Percentiles rank a stretch among this genome's conserved stretches.
Conservation (phyloP, 306 rosid genomes). For the Pueraria montana region DNA sequence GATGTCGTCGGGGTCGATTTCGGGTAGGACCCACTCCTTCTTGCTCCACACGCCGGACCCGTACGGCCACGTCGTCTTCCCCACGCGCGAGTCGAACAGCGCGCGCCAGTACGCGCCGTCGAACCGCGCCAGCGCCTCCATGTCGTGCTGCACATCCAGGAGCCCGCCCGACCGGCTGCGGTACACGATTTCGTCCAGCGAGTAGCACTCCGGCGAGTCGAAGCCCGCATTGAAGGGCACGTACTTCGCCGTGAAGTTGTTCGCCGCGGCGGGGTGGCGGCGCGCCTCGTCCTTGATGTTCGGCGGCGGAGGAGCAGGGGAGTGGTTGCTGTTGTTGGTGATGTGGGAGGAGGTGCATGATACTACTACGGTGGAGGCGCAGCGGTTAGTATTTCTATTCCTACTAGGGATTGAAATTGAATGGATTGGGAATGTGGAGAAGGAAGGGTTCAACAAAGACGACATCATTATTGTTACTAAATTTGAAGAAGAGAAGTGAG, state of each 20-base stretch:
- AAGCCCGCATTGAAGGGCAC: conserved; percentile 71
- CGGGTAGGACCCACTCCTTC: conserved; percentile 91
- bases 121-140: conserved; percentile 62
- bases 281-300: conserved; percentile 85
- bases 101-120: conserved; percentile 84
- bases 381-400: too few relatives aligned
- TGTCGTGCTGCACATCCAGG: conserved; percentile 84
- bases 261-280: conserved; percentile 51
- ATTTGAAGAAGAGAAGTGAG: not conserved
- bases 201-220: conserved; percentile 72
- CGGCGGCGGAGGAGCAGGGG: conserved; percentile 57
- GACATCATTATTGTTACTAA: conserved; percentile 17
- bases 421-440: conserved; percentile 48
- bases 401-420: not conserved
- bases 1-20: conserved; percentile 77
- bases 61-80: conserved; percentile 87
- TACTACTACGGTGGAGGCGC: not conserved
- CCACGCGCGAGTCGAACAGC: conserved; percentile 91
- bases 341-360: conserved; percentile 55
- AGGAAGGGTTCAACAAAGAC: conserved; percentile 58
- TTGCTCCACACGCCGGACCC: conserved; percentile 96
- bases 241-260: conserved; percentile 72
- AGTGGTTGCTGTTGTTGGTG: conserved; percentile 3
- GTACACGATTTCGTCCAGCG: conserved; percentile 88
- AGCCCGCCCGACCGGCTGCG: conserved; percentile 85